Base-by-base conservation (phyloP, 768 basidiomycete species). In the Clavulina sp. region DNA sequence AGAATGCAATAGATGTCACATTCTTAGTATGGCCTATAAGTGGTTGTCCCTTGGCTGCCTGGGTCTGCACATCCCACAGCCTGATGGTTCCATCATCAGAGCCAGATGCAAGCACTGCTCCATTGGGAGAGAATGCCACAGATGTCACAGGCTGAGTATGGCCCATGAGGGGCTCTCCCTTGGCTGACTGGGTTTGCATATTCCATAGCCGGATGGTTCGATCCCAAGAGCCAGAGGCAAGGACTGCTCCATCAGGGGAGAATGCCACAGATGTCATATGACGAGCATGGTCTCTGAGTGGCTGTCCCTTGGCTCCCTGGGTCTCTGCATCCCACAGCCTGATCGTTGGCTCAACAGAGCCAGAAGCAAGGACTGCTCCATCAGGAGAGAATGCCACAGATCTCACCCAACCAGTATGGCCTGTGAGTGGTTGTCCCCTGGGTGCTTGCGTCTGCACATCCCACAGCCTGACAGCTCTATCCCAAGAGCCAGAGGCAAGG, bases 381-480 rank as follows among this genome's bases (percentile, higher is more conserved):
- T 70, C 67, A 16, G 66, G 61, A 1, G 67, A 66, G 58, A 69
- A 70, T 36, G 66, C 67, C 56, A 71, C 63, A 36, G 68, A n/a
- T n/a, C n/a, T 69, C 57, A 71, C 69, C 58, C 69, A 69, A 54
- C 65, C 64, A 56, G 61, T 62, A 60, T 71, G 70, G n/a, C 70
- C 70, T 48, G 62, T 62, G 54, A 70, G 44, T 5, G 29, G n/a
- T n/a, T n/a, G n/a, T n/a, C 41, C 9, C 4, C 29, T n/a, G 41
- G 16, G 5, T 18, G 4, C 3, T 4, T 19, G 3, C 31, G 47
- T 33, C 7, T 9, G 4, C 5, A n/a, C 24, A 44, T 54, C 40
- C 54, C 51, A 55, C 4, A 55, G 24, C 34, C 46, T 29, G 13
- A 56, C 13, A 2, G 54, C 49, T 4, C 21, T 29, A 34, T 56